Evolutionary conservation across 2,329 filamentous ascomycete genomes (phyloP), one percentile per base, ranked within the genome.

Genomic region (Cercospora janseana): DNA sequence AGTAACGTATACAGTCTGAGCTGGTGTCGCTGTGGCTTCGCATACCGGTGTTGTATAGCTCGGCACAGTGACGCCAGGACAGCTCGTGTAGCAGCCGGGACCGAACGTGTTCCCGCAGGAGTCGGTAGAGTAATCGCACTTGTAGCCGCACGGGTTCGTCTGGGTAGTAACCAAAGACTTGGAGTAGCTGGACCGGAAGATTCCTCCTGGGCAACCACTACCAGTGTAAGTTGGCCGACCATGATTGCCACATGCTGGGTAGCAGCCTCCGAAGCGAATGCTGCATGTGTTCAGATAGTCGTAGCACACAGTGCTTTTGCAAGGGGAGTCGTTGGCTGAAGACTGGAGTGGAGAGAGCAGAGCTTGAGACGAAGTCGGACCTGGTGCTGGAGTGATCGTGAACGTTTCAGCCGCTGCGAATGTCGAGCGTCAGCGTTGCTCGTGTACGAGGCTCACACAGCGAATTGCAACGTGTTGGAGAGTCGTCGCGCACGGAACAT

Each of bases 231-330:
- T 54, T 6, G 62, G 62, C 6, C 46, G 54, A 20, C 60, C 38
- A 10, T 42, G 48, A 20, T 52, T 56, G 4, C 42, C 40, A 50
- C 62, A 64, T 9, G 45, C 52, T 4, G 55, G 47, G 44, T 51
- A 61, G 47, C 62, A 64, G 27, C 55, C 58, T 9, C 60, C 60
- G 32, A 60, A 63, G n/a, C 32, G 46, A 21, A 55, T 46, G 38
- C 45, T 51, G 37, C 61, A 63, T n/a, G 48, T 51, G 42, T 62
- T 61, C 51, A 62, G 52, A 38, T 59, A 56, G 45, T 62, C 61
- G 27, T 56, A 50, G 45, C 61, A 63, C 9, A 56, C 41, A 21
- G 55, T n/a, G n/a, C 28, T 46, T 4, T 46, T 46, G 44, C 44
- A 46, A 16, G 44, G 44, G n/a, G 24, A 13, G 28, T 32, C 44